These are phyloP conservation scores for Dendrocalamus sinicus DNA, from an alignment of 176 grass and related monocot species.

Conservation along the genomic window DNA sequence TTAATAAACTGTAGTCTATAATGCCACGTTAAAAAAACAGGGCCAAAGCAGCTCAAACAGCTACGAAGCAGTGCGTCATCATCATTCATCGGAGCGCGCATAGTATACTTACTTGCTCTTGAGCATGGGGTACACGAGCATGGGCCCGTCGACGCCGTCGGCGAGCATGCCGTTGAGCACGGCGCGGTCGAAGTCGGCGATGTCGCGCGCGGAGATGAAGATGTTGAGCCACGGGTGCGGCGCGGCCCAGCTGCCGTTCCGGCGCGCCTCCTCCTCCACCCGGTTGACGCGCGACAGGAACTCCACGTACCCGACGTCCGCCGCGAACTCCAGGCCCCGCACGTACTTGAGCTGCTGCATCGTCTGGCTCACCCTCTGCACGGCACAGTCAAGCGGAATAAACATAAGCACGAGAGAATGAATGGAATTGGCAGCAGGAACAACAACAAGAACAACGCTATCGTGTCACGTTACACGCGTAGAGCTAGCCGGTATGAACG, in stretches of 20 bases:
- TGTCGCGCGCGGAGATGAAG: conserved; percentile 69
- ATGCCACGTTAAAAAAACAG: too few relatives aligned
- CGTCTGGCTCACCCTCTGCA: conserved; percentile 52
- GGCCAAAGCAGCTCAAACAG: neutral
- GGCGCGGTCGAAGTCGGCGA: conserved; percentile 61
- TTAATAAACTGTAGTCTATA: too few relatives aligned
- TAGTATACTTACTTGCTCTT: conserved; percentile 66
- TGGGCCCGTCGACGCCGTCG: conserved; percentile 82
- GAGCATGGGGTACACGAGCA: conserved; percentile 93
- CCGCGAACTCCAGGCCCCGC: conserved; percentile 74
- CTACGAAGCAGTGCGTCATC: neutral
- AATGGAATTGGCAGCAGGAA: neutral
- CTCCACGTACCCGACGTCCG: conserved; percentile 74
- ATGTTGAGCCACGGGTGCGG: conserved; percentile 99
- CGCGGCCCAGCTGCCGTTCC: conserved; percentile 77
- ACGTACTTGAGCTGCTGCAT: conserved; percentile 64
- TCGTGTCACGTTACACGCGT: neutral
- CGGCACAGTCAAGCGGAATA: neutral
- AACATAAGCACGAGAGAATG: neutral
- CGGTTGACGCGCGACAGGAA: conserved; percentile 84
- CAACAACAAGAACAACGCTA: neutral
- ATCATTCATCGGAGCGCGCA: neutral
- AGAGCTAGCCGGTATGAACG: neutral
- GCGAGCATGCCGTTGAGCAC: conserved; percentile 72
- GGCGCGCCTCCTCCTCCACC: conserved; percentile 79